phyloP scores from a whole-genome alignment of 148 eudicot genomes.

The Diospyros lotus region DNA sequence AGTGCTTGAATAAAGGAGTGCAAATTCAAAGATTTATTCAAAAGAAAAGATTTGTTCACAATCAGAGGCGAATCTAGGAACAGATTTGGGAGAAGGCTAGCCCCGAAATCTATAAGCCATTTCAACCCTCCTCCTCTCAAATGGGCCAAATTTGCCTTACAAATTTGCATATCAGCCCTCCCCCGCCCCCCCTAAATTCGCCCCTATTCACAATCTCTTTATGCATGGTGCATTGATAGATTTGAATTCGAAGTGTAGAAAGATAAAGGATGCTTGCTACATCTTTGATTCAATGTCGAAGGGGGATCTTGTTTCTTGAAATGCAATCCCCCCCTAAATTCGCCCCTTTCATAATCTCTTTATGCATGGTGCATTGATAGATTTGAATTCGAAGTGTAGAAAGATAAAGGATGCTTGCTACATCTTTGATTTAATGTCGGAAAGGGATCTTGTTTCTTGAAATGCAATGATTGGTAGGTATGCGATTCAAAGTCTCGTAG shows the following conservation, averaged over 20 bases:
- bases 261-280: constrained; percentile 9
- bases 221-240: constrained; percentile 22
- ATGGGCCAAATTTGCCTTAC: too few relatives aligned
- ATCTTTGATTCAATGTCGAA: constrained; percentile 17
- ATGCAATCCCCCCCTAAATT: too few relatives aligned
- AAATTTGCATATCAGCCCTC: too few relatives aligned
- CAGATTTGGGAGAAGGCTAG: too few relatives aligned
- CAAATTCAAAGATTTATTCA: constrained; percentile 18
- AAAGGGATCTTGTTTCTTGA: constrained; percentile 20
- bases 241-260: constrained; percentile 19
- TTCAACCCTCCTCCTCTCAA: too few relatives aligned
- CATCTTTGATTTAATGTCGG: constrained; percentile 14
- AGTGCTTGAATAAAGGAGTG: constrained; percentile 16
- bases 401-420: constrained; percentile 9
- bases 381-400: constrained; percentile 18
- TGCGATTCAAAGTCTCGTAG: constrained; percentile 6
- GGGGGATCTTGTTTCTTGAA: constrained; percentile 20
- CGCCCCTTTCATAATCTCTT: constrained; percentile 15
- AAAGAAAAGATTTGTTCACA: constrained; percentile 11
- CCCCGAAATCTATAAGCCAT: too few relatives aligned
- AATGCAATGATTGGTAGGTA: constrained; percentile 21
- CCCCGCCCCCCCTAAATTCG: too few relatives aligned
- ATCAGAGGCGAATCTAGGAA: too few relatives aligned
- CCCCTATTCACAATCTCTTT: too few relatives aligned
- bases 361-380: constrained; percentile 21